Evolutionary conservation across 345 rosid species (phyloP).

Genomic region (Hibiscus syriacus): DNA sequence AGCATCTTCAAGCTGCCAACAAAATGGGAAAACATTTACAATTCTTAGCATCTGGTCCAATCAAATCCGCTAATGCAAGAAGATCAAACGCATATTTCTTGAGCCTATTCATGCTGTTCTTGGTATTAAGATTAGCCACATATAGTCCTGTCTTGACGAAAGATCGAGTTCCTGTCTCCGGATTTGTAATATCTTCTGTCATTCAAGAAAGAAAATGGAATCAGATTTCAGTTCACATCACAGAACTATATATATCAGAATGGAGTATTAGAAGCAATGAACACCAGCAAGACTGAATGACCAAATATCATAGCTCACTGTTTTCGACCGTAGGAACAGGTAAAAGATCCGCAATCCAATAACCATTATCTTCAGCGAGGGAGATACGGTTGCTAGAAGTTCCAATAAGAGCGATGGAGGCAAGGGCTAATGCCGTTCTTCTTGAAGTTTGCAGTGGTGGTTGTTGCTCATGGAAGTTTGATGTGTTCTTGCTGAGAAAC

Average conservation of each 20-base stretch:
- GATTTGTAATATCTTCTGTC: constrained; percentile 49
- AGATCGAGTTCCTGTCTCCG: constrained; percentile 63
- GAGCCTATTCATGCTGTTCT: constrained; percentile 56
- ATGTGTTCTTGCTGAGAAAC: constrained; percentile 25
- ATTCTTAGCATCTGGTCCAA: constrained; percentile 42
- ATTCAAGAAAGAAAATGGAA: not conserved
- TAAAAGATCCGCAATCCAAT: constrained; percentile 56
- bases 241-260: not conserved
- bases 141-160: constrained; percentile 62
- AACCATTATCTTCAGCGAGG: constrained; percentile 62
- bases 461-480: constrained; percentile 17
- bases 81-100: constrained; percentile 73
- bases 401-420: constrained; percentile 43
- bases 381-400: constrained; percentile 25
- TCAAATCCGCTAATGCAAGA: constrained; percentile 78
- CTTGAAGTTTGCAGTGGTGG: constrained; percentile 35
- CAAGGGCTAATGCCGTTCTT: constrained; percentile 50
- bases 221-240: not conserved
- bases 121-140: constrained; percentile 50
- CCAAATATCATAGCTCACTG: constrained; percentile 35
- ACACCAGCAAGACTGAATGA: not conserved
- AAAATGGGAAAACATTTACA: not conserved
- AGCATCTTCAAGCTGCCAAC: constrained; percentile 66
- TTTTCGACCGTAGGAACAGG: constrained; percentile 56
- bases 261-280: not conserved